phyloP scores from a whole-genome alignment of 1,139 yeast species.

The Yamadazyma dendronema region DNA sequence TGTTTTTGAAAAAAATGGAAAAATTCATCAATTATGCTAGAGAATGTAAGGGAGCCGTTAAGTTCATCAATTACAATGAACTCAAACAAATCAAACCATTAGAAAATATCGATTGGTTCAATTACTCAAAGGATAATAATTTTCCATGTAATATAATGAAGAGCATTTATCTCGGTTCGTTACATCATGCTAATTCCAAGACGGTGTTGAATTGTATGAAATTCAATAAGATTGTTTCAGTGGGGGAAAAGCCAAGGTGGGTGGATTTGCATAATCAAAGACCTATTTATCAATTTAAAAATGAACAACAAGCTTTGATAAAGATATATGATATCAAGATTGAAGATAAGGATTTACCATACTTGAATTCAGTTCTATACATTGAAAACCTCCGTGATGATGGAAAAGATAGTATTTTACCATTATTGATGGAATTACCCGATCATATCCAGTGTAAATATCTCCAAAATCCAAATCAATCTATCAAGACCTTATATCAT shows the following conservation, averaged over 20 bases:
- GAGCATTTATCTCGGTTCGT: conserved; percentile 34
- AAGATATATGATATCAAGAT: conserved; percentile 30
- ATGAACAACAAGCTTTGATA: conserved; percentile 18
- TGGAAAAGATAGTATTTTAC: conserved; percentile 37
- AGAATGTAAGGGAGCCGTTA: conserved; percentile 6
- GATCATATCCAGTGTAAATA: conserved; percentile 29
- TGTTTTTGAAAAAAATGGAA: conserved; percentile 33
- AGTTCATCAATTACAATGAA: conserved; percentile 14
- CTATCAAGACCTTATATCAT: conserved; percentile 65
- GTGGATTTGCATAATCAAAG: conserved; percentile 18
- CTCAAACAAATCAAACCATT: conserved; percentile 4
- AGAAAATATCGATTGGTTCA: conserved; percentile 34
- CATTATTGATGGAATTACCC: conserved; percentile 33
- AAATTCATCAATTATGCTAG: conserved; percentile 21
- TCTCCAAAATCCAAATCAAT: conserved; percentile 21
- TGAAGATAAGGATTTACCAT: conserved; percentile 17
- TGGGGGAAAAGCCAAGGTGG: conserved; percentile 42
- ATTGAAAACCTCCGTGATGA: conserved; percentile 41
- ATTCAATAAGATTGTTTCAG: conserved; percentile 29
- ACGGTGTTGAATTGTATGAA: conserved; percentile 26
- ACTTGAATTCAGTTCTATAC: conserved; percentile 27
- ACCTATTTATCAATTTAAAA: conserved; percentile 27
- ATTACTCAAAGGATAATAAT: conserved; percentile 31
- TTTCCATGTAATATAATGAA: conserved; percentile 35
- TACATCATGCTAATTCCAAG: conserved; percentile 34